phyloP scores from a whole-genome alignment of 202 grass and related monocot genomes.

The Setaria italica region DNA sequence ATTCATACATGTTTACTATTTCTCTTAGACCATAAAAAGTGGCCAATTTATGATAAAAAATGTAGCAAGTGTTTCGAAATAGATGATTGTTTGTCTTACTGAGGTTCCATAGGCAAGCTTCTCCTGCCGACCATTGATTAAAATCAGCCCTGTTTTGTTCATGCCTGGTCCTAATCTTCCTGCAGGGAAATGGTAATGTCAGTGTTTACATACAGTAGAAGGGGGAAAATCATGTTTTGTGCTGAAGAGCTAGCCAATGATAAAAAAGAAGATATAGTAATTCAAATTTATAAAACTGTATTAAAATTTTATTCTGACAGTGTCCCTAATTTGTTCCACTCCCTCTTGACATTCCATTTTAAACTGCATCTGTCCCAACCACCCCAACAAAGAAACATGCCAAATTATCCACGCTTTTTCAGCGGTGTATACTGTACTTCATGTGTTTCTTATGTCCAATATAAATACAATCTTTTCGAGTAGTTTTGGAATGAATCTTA shows the following conservation, averaged over 20 bases:
- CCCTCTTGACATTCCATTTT: neutral
- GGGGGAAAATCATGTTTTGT: neutral
- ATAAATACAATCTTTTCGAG: too few species aligned
- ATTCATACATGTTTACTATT: neutral
- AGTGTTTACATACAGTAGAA: neutral
- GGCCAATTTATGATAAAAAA: neutral
- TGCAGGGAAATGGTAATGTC: neutral
- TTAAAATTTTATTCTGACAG: neutral
- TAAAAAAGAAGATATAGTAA: neutral
- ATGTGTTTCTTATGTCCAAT: too few species aligned
- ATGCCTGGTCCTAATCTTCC: constrained; percentile 51
- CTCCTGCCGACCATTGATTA: constrained; percentile 52
- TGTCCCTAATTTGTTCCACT: neutral
- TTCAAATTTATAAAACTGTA: neutral
- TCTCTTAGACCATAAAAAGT: neutral
- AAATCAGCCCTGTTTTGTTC: constrained; percentile 34
- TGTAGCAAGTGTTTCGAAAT: too few species aligned
- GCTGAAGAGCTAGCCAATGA: neutral
- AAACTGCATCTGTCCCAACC: neutral
- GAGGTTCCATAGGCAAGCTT: constrained; percentile 64
- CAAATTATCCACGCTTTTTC: too few species aligned
- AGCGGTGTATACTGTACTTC: too few species aligned
- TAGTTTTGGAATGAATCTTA: too few species aligned
- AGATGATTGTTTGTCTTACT: constrained; percentile 22
- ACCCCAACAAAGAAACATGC: too few species aligned